Conservation (phyloP, 2,329 filamentous ascomycete genomes). For the Ceratocystis albifundus region DNA sequence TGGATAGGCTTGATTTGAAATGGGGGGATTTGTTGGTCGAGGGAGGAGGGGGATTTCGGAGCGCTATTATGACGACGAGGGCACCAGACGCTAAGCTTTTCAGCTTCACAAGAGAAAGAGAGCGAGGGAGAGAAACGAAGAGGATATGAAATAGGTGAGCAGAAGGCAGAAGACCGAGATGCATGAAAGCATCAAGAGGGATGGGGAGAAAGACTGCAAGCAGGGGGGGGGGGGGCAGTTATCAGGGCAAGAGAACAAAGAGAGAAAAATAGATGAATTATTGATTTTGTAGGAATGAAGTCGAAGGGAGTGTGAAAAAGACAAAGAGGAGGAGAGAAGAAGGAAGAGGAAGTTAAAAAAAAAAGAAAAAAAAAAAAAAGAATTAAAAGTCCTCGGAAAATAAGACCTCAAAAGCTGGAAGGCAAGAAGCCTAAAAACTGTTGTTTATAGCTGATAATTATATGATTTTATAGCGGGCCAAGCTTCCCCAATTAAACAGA, state of each 20-base stretch:
- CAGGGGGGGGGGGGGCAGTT: slow-evolving; percentile 4
- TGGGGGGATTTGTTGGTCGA: too few species aligned
- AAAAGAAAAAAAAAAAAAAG: not conserved
- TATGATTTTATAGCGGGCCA: too few species aligned
- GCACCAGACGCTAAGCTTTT: not conserved
- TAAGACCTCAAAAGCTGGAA: not conserved
- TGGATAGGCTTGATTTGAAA: slow-evolving; percentile 7
- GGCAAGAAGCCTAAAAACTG: not conserved
- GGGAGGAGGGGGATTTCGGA: too few species aligned
- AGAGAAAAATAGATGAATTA: not conserved
- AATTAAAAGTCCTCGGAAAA: not conserved
- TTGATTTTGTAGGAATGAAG: not conserved
- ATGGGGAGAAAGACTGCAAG: not conserved
- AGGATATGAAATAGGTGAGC: not conserved
- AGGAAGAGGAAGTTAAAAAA: not conserved
- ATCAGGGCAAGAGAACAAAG: slow-evolving; percentile 3
- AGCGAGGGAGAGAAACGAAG: not conserved
- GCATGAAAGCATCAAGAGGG: slow-evolving; percentile 6
- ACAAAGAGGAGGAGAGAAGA: not conserved
- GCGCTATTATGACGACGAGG: slow-evolving; percentile 1
- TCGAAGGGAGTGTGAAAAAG: not conserved
- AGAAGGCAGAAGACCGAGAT: not conserved
- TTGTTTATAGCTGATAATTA: too few species aligned
- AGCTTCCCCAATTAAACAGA: too few species aligned
- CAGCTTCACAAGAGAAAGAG: not conserved